Base-by-base conservation (phyloP, 331 rosid species). In the Spiraea crenata region DNA sequence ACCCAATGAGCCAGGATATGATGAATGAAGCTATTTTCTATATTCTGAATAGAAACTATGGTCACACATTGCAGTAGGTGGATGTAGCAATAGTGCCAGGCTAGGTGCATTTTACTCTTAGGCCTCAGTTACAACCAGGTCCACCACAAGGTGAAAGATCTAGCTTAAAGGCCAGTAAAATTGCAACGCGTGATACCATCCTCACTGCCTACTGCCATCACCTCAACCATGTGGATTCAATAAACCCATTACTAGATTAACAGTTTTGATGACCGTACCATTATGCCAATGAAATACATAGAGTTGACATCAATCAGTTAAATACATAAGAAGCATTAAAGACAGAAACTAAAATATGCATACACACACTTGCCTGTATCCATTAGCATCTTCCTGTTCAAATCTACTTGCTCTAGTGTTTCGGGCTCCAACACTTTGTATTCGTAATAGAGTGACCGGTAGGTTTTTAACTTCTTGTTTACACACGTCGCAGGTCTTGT, bases 401-500 rank as follows among this genome's bases (percentile, higher is more conserved):
- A 84, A 63, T 71, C 73, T 67, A 77, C 64, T 72, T 58, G 83
- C 73, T 73, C 88, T 88, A 9, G 77, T 41, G 63, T 54, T 81
- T 79, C 72, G 96, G 57, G 85, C 50, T 70, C 65, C 83, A 60
- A 76, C 78, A 67, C 82, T 89, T 77, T 85, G 99, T 76, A 95
- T 69, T 70, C 96, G 79, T 25, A 95, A 79, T 42, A 95, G 86
- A 76, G 99, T 95, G 80, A 95, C 99, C 4, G 92, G 83, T 35
- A 95, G 86, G 65, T 95, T 95, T 69, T 16, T 84, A 71, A 95
- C 99, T 68, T 95, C 99, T 73, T 91, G 83, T 90, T 91, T 95
- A 89, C 99, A 95, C 37, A 95, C 83, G 62, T 91, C 99, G 72
- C 99, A 95, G 47, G 85, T 89, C 88, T 86, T 95, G 86, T 95